Base-by-base conservation (phyloP, 805 yeast genomes). In the Cyberlindnera galapagoensis region DNA sequence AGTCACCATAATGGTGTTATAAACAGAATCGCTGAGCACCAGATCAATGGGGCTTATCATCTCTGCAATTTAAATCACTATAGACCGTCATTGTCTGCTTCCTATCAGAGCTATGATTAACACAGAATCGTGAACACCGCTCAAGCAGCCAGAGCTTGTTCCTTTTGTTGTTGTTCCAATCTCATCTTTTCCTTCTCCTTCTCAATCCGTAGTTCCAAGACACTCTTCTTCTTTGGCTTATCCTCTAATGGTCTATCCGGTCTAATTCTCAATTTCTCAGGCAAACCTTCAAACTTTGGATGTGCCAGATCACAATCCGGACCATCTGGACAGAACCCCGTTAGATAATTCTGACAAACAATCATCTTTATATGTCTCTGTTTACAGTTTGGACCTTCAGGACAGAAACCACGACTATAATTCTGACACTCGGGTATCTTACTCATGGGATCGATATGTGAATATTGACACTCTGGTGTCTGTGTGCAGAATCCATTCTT, bases 301-400 rank as follows among this genome's bases (percentile, higher is more conserved):
- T 92, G 98, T n/a, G 78, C 73, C 45, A 63, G 69, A 47, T 71
- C 83, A 44, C 71, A 70, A 21, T 71, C 74, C 3, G 76, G 74
- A 1, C 97, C 97, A 48, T 76, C 69, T 1, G 96, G 97, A 60
- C 97, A 90, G 52, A 90, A 90, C 2, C 99, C 98, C 0, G 88
- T 76, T 33, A 92, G 53, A 56, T 74, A 92, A 33, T 78, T 62
- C 12, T 81, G 88, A 59, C 99, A 92, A 35, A 83, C 52, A 7
- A 71, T 69, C 46, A 78, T 78, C 38, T 87, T 65, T 7, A 84
- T 71, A 52, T 92, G 99, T 45, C 95, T 70, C 44, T 76, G 77
- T 9, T 74, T 67, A 58, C 98, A 92, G 16, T 67, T 66, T 8
- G 96, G 94, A 0, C 98, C 98, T 45, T 79, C 82, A 9, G 85